These are phyloP conservation scores for Aureobasidium leucospermi DNA, from an alignment of 2,329 filamentous ascomycete species.

Conservation along the genomic window DNA sequence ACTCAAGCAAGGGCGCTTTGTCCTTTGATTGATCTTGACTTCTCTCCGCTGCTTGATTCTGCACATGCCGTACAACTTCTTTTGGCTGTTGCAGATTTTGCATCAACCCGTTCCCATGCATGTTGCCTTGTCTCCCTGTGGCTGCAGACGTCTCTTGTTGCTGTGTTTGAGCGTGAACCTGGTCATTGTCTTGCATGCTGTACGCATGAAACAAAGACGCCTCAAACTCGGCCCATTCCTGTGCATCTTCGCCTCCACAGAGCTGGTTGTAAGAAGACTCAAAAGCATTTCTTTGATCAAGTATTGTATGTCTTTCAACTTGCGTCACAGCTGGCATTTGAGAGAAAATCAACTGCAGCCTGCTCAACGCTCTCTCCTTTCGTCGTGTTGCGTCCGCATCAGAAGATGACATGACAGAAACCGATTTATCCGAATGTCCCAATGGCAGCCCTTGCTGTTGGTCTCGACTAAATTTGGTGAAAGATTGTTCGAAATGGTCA, in stretches of 20 bases:
- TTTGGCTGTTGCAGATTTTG: background rate
- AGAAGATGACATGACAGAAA: background rate
- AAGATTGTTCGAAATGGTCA: background rate
- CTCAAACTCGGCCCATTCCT: conserved; percentile 6
- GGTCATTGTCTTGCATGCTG: background rate
- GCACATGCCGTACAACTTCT: background rate
- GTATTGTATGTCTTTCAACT: background rate
- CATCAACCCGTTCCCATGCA: background rate
- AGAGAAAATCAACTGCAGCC: background rate
- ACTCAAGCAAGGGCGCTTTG: background rate
- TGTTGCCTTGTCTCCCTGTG: background rate
- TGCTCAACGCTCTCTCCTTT: background rate
- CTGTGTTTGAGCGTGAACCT: background rate
- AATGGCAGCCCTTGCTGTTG: background rate
- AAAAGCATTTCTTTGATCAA: background rate
- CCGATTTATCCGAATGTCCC: no score
- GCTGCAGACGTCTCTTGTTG: background rate
- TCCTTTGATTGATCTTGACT: background rate
- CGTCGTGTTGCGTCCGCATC: background rate
- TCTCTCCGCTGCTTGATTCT: background rate
- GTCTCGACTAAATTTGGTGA: background rate
- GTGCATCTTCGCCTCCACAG: background rate
- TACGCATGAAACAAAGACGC: background rate
- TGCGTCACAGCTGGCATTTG: background rate
- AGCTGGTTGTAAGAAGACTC: conserved; percentile 9